Evolutionary conservation across 495 filamentous ascomycete genomes (phyloP), one percentile per base, ranked within the genome.

Genomic region (Neohortaea acidophila): DNA sequence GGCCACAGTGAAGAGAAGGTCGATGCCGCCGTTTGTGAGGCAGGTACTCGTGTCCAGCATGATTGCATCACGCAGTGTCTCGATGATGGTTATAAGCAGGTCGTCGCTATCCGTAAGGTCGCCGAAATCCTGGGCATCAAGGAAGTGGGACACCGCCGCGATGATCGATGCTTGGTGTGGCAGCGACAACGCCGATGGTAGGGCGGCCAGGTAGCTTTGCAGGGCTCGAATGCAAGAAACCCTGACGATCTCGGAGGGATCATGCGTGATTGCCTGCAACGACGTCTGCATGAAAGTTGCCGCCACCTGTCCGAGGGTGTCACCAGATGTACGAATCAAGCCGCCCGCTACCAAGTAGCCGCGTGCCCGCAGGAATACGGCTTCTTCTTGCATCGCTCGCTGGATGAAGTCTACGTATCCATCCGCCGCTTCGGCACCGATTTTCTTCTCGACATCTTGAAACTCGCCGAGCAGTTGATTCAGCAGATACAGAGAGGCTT

Each of bases 191-290:
- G 59, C 58, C 5, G 60, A 49, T 9, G 71, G 64, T 32, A 75
- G 49, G 5, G 75, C 65, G 25, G 66, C 69, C 19, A 93, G 64
- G 36, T 87, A 81, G 52, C 81, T 79, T 55, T 94, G 85, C 27
- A 94, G 57, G 1, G 83, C 77, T 43, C 85, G 87, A 41, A 96
- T 80, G 54, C 82, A 86, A 10, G 89, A 74, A 19, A 93, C 91
- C 56, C 85, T 80, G 20, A 96, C 85, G 22, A 97, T 68, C 52
- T 92, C 85, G 3, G 82, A 75, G 4, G 73, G 59, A 36, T 94
- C 87, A 17, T 64, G 58, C 13, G 72, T 69, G 36, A 93, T 79
- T 19, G 75, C 75, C 24, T 79, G 75, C 33, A 94, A 64, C 1
- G 82, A 76, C 23, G 70, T 70, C 38, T 89, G 75, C 39, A 93